Evolutionary conservation across 2,329 filamentous ascomycete species (phyloP), one percentile per base, ranked within the genome.

Genomic region (Fusarium agapanthi): DNA sequence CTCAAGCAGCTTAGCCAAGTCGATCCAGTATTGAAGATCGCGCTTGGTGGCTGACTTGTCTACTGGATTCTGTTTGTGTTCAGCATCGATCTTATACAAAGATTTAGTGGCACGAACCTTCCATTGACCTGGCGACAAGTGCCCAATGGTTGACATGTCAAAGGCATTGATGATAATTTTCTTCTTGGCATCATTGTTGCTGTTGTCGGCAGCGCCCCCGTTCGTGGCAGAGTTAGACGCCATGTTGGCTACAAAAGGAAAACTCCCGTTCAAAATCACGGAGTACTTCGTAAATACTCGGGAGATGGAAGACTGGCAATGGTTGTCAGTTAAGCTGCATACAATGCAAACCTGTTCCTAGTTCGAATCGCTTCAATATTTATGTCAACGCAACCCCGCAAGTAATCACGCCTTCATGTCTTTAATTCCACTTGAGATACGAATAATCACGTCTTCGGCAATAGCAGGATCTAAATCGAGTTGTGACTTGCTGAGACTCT

Each of bases 121-220:
- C 90, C 90, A 92, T 80, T 92, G 90, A 2, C 90, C 90, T 2
- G 89, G 89, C 1, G 88, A 89, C 38, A 92, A 77, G 77, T 92
- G 90, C 6, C 89, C 89, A 11, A 91, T 85, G 0, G 89, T 91
- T 5, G 85, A 89, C 89, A 91, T 91, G 66, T 91, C 89, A 72
- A 91, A 91, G 6, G 89, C 89, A 81, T 91, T 91, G 51, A 91
- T 81, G 11, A 91, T 76, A 20, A 91, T 90, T 28, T 75, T 69
- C 53, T 72, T 76, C 66, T 73, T 76, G 9, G 22, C 20, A 28
- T 55, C 41, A 37, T 54, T 58, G 6, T 58, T 58, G 28, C 34
- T 16, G 34, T 12, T 24, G 15, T 28, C 20, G 20, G 22, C 13
- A 6, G 34, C 20, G 11, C 26, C 32, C 9, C 50, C n/a, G 2